Evolutionary conservation across 2,329 filamentous ascomycete genomes (phyloP).

Genomic region (Microsporum audouinii): DNA sequence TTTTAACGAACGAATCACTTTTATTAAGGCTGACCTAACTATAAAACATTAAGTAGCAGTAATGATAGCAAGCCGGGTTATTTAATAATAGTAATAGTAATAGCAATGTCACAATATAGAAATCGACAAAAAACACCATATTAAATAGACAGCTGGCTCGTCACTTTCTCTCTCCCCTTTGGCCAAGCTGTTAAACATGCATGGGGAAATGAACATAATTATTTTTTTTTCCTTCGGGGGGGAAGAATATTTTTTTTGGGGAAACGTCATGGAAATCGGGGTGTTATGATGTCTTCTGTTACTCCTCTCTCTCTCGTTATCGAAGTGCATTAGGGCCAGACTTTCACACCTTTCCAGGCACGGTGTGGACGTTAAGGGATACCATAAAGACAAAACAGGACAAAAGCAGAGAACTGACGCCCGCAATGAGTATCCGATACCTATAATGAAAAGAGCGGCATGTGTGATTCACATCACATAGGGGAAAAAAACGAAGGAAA

Average conservation of each 20-base stretch:
- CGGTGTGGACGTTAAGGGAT: neutral
- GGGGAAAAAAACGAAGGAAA: neutral
- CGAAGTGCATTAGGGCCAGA: neutral
- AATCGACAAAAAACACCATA: neutral
- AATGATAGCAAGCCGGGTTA: neutral
- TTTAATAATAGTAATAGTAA: neutral
- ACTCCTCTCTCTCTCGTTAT: neutral
- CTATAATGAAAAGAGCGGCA: neutral
- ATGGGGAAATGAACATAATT: neutral
- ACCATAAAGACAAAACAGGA: neutral
- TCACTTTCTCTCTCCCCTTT: neutral
- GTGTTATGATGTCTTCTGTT: neutral
- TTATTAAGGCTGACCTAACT: neutral
- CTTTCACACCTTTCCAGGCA: neutral
- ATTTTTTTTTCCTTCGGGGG: neutral
- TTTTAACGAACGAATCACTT: neutral
- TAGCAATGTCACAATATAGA: neutral
- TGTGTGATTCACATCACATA: neutral
- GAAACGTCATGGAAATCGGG: neutral
- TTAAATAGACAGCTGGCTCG: neutral
- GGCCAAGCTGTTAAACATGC: neutral
- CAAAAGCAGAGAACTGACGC: neutral
- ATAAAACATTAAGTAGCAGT: neutral
- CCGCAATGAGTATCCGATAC: slow-evolving; percentile 1
- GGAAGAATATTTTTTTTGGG: neutral